Percentiles rank a stretch among this genome's conserved stretches.
These are phyloP conservation scores for Paecilomyces sp. DNA, from an alignment of 2,329 filamentous ascomycete species.

Conservation along the genomic window DNA sequence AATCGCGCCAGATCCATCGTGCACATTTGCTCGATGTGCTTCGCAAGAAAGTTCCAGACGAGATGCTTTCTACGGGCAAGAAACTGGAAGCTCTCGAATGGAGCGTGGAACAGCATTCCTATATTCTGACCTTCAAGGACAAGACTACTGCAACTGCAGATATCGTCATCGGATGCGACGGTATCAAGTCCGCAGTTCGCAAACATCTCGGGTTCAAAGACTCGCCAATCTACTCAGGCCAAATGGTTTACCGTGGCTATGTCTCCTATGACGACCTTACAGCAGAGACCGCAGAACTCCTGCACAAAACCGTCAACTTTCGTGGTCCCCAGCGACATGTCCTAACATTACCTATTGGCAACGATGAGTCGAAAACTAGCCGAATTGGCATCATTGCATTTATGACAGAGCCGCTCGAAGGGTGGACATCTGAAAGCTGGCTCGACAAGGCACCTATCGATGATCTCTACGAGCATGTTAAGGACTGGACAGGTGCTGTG, in stretches of 20 bases:
- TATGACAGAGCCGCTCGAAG: conserved; percentile 29
- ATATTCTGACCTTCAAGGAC: conserved; percentile 8
- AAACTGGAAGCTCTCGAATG: conserved; percentile 1
- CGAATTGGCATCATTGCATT: conserved; percentile 29
- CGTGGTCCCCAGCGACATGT: conserved; percentile 24
- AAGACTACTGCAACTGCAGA: conserved; percentile 5
- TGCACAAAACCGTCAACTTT: conserved; percentile 29
- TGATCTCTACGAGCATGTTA: conserved; percentile 24
- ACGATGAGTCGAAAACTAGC: conserved; percentile 22
- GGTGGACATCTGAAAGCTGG: conserved; percentile 30
- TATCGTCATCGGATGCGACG: conserved; percentile 12
- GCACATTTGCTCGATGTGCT: conserved; percentile 29
- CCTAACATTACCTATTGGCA: conserved; percentile 31
- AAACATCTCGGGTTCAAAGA: conserved; percentile 18
- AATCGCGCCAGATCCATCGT: conserved; percentile 21
- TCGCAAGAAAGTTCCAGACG: conserved; percentile 22
- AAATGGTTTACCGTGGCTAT: conserved; percentile 32
- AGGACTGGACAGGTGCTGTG: conserved; percentile 25
- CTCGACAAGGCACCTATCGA: conserved; percentile 26
- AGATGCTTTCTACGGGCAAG: conserved; percentile 19
- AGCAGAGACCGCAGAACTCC: conserved; percentile 18
- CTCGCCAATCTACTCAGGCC: conserved; percentile 25
- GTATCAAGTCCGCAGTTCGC: conserved; percentile 13
- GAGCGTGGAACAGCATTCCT: background rate
- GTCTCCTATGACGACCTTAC: conserved; percentile 26